Percentiles rank a stretch among this genome's conserved stretches.
These are phyloP conservation scores for Crucihimalaya himalaica DNA, from an alignment of 345 rosid genomes.

Conservation along the genomic window DNA sequence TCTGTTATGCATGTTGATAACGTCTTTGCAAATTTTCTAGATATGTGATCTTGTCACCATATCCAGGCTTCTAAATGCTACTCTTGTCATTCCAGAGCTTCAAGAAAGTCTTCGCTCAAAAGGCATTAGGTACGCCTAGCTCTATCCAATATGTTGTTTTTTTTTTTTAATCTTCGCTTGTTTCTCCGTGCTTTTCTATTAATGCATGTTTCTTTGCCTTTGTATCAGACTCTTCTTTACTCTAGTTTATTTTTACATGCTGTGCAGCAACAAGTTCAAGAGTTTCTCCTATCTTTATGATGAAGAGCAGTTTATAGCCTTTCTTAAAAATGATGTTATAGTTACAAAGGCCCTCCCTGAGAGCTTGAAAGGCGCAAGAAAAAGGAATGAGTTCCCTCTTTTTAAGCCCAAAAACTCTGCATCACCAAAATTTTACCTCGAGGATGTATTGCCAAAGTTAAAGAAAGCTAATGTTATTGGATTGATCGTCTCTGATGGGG, in stretches of 20 bases:
- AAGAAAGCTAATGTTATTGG: conserved; percentile 78
- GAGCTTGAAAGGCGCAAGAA: conserved; percentile 74
- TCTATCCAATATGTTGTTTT: conserved; percentile 12
- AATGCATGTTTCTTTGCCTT: not conserved
- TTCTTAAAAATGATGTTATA: conserved; percentile 80
- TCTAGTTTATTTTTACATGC: conserved; percentile 28
- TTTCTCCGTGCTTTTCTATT: conserved; percentile 20
- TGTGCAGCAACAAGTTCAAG: conserved; percentile 75
- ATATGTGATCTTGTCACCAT: conserved; percentile 99
- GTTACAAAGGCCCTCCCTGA: conserved; percentile 76
- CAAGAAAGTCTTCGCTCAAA: conserved; percentile 88
- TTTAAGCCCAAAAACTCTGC: conserved; percentile 79
- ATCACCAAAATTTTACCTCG: conserved; percentile 71
- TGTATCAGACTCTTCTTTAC: conserved; percentile 16
- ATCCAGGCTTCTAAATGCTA: conserved; percentile 99
- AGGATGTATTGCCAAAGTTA: conserved; percentile 74
- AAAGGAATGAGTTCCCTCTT: conserved; percentile 65
- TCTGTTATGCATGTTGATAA: conserved; percentile 38
- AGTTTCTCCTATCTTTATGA: conserved; percentile 95
- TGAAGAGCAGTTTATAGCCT: conserved; percentile 88
- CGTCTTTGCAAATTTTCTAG: conserved; percentile 74
- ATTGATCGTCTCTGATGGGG: conserved; percentile 76
- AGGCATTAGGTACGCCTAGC: conserved; percentile 70
- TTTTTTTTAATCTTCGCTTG: conserved; percentile 9
- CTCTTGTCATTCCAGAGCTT: conserved; percentile 99